phyloP scores from a whole-genome alignment of 768 basidiomycete species.

The Sarcodon aspratus region DNA sequence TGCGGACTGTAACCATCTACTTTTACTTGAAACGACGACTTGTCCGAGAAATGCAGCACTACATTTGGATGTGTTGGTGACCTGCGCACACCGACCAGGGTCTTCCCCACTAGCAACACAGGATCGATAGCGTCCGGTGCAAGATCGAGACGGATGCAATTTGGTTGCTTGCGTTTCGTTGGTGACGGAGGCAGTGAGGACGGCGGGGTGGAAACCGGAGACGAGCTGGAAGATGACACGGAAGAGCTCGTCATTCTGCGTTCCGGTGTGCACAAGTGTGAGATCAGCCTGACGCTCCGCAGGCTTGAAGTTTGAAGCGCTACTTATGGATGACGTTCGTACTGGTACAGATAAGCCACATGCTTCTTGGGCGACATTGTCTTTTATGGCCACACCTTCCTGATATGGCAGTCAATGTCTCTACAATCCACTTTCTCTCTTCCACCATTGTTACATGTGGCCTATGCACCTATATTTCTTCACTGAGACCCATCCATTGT shows the following conservation, averaged over 20 bases:
- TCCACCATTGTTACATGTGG: no score
- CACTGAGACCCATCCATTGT: no score
- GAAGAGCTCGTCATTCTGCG: neutral
- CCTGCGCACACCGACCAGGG: constrained; percentile 18
- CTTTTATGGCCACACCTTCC: no score
- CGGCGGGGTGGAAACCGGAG: neutral
- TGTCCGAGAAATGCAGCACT: constrained; percentile 24
- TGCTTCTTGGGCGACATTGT: no score
- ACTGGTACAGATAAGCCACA: no score
- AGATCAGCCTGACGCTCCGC: no score
- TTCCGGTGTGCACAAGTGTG: no score
- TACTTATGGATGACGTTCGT: no score
- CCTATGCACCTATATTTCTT: no score
- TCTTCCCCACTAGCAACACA: constrained; percentile 18
- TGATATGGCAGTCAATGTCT: no score
- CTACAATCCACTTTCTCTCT: no score
- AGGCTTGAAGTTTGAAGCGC: no score
- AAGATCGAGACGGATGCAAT: constrained; percentile 7
- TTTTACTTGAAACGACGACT: constrained; percentile 29
- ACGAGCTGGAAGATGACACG: neutral
- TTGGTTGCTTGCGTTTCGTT: constrained; percentile 3
- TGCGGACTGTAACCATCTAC: constrained; percentile 53
- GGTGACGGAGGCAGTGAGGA: neutral
- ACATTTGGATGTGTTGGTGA: constrained; percentile 22
- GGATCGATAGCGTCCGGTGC: constrained; percentile 18